Evolutionary conservation across 164 flowering plant species (phyloP).

Genomic region (Magnolia officinalis): DNA sequence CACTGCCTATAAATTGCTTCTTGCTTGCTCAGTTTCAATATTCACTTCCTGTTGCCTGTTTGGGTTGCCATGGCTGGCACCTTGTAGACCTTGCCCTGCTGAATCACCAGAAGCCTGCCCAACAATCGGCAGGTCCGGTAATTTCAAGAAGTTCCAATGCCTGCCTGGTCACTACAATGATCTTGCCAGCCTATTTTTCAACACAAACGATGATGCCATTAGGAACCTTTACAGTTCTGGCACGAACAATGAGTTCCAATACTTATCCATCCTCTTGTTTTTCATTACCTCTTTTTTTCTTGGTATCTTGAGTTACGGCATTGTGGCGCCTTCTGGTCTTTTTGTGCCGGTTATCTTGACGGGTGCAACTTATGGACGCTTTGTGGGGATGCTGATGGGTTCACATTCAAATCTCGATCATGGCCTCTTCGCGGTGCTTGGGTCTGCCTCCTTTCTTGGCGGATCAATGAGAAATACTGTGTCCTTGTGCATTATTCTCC

Average conservation of each 20-base stretch:
- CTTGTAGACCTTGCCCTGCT: conserved; percentile 72
- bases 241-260: conserved; percentile 66
- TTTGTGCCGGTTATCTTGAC: conserved; percentile 83
- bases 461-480: conserved; percentile 94
- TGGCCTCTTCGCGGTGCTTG: conserved; percentile 89
- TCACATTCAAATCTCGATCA: conserved; percentile 53
- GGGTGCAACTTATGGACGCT: conserved; percentile 90
- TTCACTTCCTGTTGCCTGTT: conserved; percentile 79
- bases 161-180: conserved; percentile 82
- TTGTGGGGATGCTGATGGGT: conserved; percentile 66
- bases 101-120: conserved; percentile 75
- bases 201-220: conserved; percentile 91
- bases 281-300: conserved; percentile 65
- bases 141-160: conserved; percentile 91
- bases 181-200: conserved; percentile 90
- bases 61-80: conserved; percentile 85
- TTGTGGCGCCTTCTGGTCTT: conserved; percentile 78
- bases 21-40: conserved; percentile 70
- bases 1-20: conserved; percentile 43
- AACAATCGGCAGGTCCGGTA: conserved; percentile 86
- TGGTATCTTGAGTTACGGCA: conserved; percentile 74
- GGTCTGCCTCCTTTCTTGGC: conserved; percentile 87
- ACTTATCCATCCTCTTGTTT: conserved; percentile 53
- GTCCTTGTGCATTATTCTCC: conserved; percentile 71
- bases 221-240: conserved; percentile 72